Evolutionary conservation across 768 basidiomycete genomes (phyloP), one percentile per base, ranked within the genome.

Genomic region (Lentinula sp.): DNA sequence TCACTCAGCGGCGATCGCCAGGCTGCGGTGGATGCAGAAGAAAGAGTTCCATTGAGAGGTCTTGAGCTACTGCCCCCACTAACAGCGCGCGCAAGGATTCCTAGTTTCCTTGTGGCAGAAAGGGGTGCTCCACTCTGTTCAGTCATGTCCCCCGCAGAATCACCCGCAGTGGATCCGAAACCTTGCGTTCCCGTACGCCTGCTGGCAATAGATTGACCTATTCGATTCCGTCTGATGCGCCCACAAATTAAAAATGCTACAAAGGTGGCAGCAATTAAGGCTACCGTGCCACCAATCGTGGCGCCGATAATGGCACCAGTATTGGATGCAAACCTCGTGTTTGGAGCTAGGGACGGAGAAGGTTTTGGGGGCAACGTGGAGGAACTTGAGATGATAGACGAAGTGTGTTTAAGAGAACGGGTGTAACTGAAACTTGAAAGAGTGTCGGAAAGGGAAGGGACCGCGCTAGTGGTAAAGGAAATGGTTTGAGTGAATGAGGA

Each of bases 1-100:
- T 50, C 46, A 33, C 35, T 48, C 48, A 59, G 20, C n/a, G 57
- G 57, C 9, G 57, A 50, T n/a, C 57, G 37, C 57, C 46, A 59
- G 5, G 57, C 43, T 9, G 57, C 15, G 13, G 57, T 15, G 10
- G 53, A 54, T 12, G 18, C 32, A 36, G 41, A 33, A 0, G 57
- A 59, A 3, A 16, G 9, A 12, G 32, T 59, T n/a, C 57, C 35
- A 49, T 48, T 48, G 6, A 59, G 46, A 3, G 43, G 57, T 33
- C 57, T 15, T 13, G 43, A 6, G 13, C 43, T 59, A 49, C 45
- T 41, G 36, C 57, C 35, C 23, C 56, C 43, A 18, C 57, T 59
- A 15, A 46, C 16, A 10, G 36, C 57, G 9, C 57, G 41, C 45
- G 46, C 43, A 20, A 59, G 39, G 43, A 42, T 9, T 15, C 46